A percentile compares a stretch with the other conserved stretches of the same genome.
These are phyloP conservation scores for Alternaria gaisen DNA, from an alignment of 2,329 filamentous ascomycete genomes.

Conservation along the genomic window DNA sequence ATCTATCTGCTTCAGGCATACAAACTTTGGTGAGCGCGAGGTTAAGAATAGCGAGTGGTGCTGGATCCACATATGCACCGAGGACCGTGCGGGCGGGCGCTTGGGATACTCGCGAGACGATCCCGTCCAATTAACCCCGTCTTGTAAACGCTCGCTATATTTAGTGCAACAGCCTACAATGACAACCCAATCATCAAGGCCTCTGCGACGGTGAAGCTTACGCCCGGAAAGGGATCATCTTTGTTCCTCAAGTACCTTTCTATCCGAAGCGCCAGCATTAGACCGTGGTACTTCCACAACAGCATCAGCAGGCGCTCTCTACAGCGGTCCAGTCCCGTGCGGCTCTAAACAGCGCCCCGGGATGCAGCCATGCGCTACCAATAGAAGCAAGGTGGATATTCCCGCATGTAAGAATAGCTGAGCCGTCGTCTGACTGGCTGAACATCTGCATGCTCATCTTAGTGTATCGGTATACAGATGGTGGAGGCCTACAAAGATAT, in stretches of 20 bases:
- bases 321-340: conserved; percentile 29
- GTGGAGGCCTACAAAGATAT: conserved; percentile 47
- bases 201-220: conserved; percentile 18
- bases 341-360: conserved; percentile 35
- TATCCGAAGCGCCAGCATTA: conserved; percentile 41
- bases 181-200: conserved; percentile 32
- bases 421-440: conserved; percentile 37
- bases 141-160: conserved; percentile 34
- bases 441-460: conserved; percentile 31
- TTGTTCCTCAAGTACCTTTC: conserved; percentile 28
- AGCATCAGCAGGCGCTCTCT: conserved; percentile 44
- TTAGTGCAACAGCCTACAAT: conserved; percentile 25
- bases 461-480: conserved; percentile 30
- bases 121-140: conserved; percentile 28
- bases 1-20: conserved; percentile 4
- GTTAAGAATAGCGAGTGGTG: conserved; percentile 27
- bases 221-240: conserved; percentile 32
- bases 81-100: conserved; percentile 24
- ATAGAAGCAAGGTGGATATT: conserved; percentile 23
- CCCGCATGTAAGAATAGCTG: conserved; percentile 41
- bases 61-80: conserved; percentile 17
- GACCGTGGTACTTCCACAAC: conserved; percentile 24
- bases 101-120: conserved; percentile 14
- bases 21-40: conserved; percentile 8
- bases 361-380: conserved; percentile 32